Conservation (phyloP, 805 yeast genomes). For the Cyberlindnera amylophila region DNA sequence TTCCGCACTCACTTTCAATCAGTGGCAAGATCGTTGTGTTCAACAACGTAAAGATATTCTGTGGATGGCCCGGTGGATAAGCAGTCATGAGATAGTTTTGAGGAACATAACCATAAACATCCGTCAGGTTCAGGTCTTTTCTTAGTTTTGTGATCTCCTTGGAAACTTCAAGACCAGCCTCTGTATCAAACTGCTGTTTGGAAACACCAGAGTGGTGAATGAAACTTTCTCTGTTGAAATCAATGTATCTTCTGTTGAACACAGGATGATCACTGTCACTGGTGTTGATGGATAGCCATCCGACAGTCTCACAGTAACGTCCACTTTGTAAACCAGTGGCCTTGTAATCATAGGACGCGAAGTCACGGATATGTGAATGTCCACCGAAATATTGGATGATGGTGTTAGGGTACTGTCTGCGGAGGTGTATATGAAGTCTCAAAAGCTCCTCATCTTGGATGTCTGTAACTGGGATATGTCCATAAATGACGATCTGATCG, state of each 20-base stretch:
- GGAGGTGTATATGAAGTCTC: constrained; percentile 39
- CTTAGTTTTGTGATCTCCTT: constrained; percentile 42
- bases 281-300: constrained; percentile 64
- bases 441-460: constrained; percentile 32
- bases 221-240: constrained; percentile 74
- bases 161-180: constrained; percentile 48
- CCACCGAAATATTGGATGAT: constrained; percentile 90
- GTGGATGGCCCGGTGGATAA: constrained; percentile 57
- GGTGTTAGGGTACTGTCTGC: constrained; percentile 55
- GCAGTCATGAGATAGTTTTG: constrained; percentile 61
- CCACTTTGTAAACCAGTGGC: constrained; percentile 90
- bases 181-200: constrained; percentile 45
- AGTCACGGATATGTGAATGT: constrained; percentile 90
- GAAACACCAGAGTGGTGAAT: constrained; percentile 46
- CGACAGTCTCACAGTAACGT: constrained; percentile 89
- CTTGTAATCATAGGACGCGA: constrained; percentile 56
- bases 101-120: constrained; percentile 62
- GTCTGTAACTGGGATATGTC: constrained; percentile 70
- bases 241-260: constrained; percentile 69
- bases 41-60: constrained; percentile 56
- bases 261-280: constrained; percentile 18
- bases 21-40: constrained; percentile 53
- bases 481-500: constrained; percentile 68
- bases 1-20: constrained; percentile 27
- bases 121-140: constrained; percentile 47